A percentile compares a stretch with the other conserved stretches of the same genome.
phyloP scores from a whole-genome alignment of 2,329 filamentous ascomycete genomes.

The Penicillium polonicum region DNA sequence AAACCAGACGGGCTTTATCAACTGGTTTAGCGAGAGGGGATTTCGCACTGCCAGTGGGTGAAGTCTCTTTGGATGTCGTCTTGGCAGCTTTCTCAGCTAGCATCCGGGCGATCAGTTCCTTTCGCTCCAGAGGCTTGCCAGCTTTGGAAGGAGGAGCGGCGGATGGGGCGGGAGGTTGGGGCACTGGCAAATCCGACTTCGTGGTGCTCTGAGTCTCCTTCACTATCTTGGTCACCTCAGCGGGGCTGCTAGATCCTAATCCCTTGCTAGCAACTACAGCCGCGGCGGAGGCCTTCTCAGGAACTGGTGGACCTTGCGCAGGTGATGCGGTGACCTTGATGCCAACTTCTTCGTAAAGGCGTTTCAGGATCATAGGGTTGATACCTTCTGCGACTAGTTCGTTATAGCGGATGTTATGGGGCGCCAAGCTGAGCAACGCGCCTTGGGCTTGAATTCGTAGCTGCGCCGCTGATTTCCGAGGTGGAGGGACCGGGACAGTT shows the following conservation, averaged over 20 bases:
- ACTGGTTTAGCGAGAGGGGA: conserved; percentile 9
- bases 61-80: conserved; percentile 18
- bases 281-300: neutral
- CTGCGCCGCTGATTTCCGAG: conserved; percentile 34
- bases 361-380: conserved; percentile 60
- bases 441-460: conserved; percentile 57
- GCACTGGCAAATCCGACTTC: neutral
- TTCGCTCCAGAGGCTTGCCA: conserved; percentile 61
- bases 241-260: neutral
- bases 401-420: conserved; percentile 69
- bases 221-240: neutral
- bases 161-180: conserved; percentile 9
- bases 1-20: conserved; percentile 4
- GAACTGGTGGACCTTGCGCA: neutral
- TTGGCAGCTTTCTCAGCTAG: conserved; percentile 71
- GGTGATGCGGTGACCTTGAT: conserved; percentile 44
- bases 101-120: conserved; percentile 73
- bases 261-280: neutral
- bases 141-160: conserved; percentile 12
- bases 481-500: neutral
- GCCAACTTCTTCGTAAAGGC: conserved; percentile 68
- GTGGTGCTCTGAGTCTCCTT: neutral
- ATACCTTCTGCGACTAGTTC: conserved; percentile 73
- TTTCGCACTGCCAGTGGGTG: conserved; percentile 7
- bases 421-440: conserved; percentile 62